These are phyloP conservation scores for Sparassis latifolia DNA, from an alignment of 1,284 basidiomycete genomes.

Conservation along the genomic window DNA sequence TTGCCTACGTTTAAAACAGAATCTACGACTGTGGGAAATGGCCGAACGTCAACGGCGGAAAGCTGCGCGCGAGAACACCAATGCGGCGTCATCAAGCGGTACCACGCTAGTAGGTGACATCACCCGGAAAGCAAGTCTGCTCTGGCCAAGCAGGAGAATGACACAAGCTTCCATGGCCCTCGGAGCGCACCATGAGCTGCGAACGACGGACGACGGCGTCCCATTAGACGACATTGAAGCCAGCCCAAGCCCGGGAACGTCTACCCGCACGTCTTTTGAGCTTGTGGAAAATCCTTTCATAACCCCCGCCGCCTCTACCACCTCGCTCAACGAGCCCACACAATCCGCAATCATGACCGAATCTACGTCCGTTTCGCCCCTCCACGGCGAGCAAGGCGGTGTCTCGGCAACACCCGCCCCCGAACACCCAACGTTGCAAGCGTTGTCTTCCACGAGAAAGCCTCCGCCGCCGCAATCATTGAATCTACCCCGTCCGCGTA, in stretches of 20 bases:
- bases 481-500: slow-evolving; percentile 48
- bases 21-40: slow-evolving; percentile 65
- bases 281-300: slow-evolving; percentile 45
- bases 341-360: slow-evolving; percentile 26
- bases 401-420: slow-evolving; percentile 7
- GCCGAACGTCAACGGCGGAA: slow-evolving; percentile 65
- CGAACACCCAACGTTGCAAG: slow-evolving; percentile 16
- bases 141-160: slow-evolving; percentile 33
- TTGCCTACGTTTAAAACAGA: slow-evolving; percentile 34
- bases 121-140: slow-evolving; percentile 46
- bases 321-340: slow-evolving; percentile 40
- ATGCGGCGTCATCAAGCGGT: slow-evolving; percentile 17
- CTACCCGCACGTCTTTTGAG: slow-evolving; percentile 29
- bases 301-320: slow-evolving; percentile 35
- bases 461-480: slow-evolving; percentile 47
- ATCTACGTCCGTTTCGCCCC: slow-evolving; percentile 14
- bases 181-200: slow-evolving; percentile 26
- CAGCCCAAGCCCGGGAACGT: slow-evolving; percentile 18
- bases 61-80: slow-evolving; percentile 45
- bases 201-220: slow-evolving; percentile 42
- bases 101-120: slow-evolving; percentile 50
- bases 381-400: slow-evolving; percentile 3
- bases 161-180: slow-evolving; percentile 27
- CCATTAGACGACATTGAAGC: slow-evolving; percentile 47
- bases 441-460: slow-evolving; percentile 17